These are phyloP conservation scores for Guillardia theta DNA, from an alignment of 78 protist species.

Conservation along the genomic window DNA sequence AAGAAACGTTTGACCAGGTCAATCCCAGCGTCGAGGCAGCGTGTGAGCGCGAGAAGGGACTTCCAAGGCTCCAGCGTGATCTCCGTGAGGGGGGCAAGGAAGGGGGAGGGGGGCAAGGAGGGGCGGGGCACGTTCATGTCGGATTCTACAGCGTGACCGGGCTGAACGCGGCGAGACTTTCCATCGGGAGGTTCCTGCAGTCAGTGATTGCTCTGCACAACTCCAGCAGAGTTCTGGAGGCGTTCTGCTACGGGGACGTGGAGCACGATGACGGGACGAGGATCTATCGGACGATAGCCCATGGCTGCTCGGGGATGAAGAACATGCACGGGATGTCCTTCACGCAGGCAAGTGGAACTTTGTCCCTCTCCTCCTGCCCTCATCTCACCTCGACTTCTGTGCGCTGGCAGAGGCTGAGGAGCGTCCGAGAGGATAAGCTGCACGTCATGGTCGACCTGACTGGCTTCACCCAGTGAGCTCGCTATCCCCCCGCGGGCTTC, in stretches of 20 bases:
- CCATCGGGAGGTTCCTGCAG: constrained; percentile 21
- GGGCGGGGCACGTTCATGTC: not conserved
- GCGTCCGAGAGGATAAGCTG: not conserved
- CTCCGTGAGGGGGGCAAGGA: too few relatives aligned
- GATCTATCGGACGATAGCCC: not conserved
- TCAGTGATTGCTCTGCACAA: not conserved
- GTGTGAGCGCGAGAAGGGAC: too few relatives aligned
- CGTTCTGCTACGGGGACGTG: not conserved
- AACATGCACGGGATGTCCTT: too few relatives aligned
- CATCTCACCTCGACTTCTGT: too few relatives aligned
- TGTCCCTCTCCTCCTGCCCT: too few relatives aligned
- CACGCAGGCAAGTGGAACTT: too few relatives aligned
- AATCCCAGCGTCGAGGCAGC: too few relatives aligned
- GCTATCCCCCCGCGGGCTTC: not conserved
- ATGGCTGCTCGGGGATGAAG: not conserved
- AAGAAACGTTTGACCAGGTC: too few relatives aligned
- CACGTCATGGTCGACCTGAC: not conserved
- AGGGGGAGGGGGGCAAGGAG: too few relatives aligned
- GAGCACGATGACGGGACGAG: not conserved
- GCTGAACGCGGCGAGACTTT: not conserved
- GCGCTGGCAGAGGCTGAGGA: too few relatives aligned
- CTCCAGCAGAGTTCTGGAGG: not conserved
- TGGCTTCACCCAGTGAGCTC: not conserved
- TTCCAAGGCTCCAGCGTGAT: too few relatives aligned
- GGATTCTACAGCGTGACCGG: constrained; percentile 3